Evolutionary conservation across 1,284 basidiomycete species (phyloP).

Genomic region (Cutaneotrichosporon mucoides): DNA sequence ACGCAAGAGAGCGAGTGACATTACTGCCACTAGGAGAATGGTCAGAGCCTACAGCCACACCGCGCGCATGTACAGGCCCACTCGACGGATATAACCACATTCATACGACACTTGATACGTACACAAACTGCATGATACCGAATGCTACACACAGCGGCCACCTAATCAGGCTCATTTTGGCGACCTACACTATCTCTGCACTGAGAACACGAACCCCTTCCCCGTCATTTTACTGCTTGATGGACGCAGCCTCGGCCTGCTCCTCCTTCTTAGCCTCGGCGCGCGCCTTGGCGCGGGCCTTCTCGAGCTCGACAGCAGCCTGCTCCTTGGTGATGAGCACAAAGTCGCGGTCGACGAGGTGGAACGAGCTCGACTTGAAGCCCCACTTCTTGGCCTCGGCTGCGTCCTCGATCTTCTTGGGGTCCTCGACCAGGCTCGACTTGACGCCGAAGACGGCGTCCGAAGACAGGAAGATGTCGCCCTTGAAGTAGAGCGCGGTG

Average conservation of each 20-base stretch:
- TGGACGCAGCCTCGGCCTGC: neutral
- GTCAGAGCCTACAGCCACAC: too few species aligned
- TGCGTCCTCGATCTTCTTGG: slow-evolving; percentile 14
- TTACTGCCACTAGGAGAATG: too few species aligned
- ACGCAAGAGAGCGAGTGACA: too few species aligned
- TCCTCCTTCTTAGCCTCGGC: neutral
- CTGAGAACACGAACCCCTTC: too few species aligned
- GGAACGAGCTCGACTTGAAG: slow-evolving; percentile 17
- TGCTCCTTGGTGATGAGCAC: slow-evolving; percentile 20
- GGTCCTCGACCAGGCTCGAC: slow-evolving; percentile 17
- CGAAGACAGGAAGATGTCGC: slow-evolving; percentile 51
- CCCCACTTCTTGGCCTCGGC: slow-evolving; percentile 20
- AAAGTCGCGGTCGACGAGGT: slow-evolving; percentile 20
- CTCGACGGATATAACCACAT: too few species aligned
- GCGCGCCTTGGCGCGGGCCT: slow-evolving; percentile 2
- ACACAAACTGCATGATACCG: too few species aligned
- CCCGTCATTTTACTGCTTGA: too few species aligned
- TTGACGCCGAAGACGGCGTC: slow-evolving; percentile 29
- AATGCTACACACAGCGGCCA: too few species aligned
- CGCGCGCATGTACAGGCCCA: too few species aligned
- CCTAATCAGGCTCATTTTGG: too few species aligned
- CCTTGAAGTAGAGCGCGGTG: slow-evolving; percentile 70
- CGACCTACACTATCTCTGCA: too few species aligned
- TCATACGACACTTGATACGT: too few species aligned
- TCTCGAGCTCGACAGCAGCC: slow-evolving; percentile 18